A percentile compares a stretch with the other conserved stretches of the same genome.
Evolutionary conservation across 768 basidiomycete species (phyloP).

Genomic region (Pisolithus marmoratus): DNA sequence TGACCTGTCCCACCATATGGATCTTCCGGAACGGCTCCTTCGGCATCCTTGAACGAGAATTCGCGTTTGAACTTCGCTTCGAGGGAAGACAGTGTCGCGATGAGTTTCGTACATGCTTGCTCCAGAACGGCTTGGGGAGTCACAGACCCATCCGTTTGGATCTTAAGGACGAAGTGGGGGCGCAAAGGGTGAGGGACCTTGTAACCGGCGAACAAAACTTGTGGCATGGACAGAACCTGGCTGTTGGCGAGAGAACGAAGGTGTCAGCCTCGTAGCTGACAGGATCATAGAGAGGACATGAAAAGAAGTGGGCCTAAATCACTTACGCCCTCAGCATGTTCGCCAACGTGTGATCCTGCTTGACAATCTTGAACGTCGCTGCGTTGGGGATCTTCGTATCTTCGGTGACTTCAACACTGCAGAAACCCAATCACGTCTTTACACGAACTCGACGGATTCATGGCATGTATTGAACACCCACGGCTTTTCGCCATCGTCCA

Average conservation of each 20-base stretch:
- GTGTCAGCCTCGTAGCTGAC: background rate
- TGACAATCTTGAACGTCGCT: constrained; percentile 88
- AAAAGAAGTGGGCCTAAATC: constrained; percentile 6
- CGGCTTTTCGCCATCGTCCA: constrained; percentile 92
- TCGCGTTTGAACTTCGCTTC: constrained; percentile 78
- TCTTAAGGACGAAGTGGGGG: constrained; percentile 89
- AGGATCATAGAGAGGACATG: background rate
- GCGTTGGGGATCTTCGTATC: constrained; percentile 98
- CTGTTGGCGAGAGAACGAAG: constrained; percentile 34
- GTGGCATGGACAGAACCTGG: constrained; percentile 83
- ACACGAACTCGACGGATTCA: constrained; percentile 1
- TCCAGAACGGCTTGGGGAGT: constrained; percentile 83
- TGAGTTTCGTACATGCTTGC: constrained; percentile 76
- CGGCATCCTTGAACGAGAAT: constrained; percentile 73
- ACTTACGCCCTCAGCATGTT: constrained; percentile 94
- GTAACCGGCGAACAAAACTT: constrained; percentile 95
- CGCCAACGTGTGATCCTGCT: constrained; percentile 95
- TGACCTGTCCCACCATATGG: constrained; percentile 45
- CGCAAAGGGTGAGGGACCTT: constrained; percentile 96
- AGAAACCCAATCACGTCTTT: constrained; percentile 4
- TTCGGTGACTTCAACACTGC: constrained; percentile 86
- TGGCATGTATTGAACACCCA: constrained; percentile 41
- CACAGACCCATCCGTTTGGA: constrained; percentile 86
- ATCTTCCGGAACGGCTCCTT: constrained; percentile 42
- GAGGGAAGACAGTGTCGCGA: constrained; percentile 60